Evolutionary conservation across 306 rosid species (phyloP).

Genomic region (Cucurbita ficifolia): DNA sequence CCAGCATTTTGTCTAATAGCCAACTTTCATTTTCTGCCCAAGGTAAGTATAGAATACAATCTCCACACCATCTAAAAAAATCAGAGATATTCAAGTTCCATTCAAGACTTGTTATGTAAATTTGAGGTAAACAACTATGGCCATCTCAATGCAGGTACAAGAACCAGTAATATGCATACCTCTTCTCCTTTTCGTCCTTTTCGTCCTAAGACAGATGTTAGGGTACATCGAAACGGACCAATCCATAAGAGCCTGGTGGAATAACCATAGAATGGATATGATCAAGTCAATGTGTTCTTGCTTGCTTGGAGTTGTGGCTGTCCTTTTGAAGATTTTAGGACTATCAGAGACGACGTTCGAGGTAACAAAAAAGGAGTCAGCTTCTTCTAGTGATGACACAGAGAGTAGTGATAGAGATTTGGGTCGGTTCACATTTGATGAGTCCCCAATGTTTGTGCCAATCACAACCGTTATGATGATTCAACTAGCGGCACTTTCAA

Average conservation of each 20-base stretch:
- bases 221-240: constrained; percentile 22
- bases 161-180: constrained; percentile 22
- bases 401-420: constrained; percentile 7
- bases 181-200: constrained; percentile 9
- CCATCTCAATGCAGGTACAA: constrained; percentile 12
- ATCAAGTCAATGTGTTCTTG: constrained; percentile 25
- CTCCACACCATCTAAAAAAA: background rate
- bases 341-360: constrained; percentile 30
- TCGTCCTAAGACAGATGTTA: constrained; percentile 8
- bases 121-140: background rate
- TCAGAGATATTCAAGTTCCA: background rate
- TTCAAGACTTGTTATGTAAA: background rate
- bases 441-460: constrained; percentile 37
- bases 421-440: constrained; percentile 31
- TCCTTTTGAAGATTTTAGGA: constrained; percentile 26
- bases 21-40: constrained; percentile 46
- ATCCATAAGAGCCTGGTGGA: constrained; percentile 64
- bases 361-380: constrained; percentile 39
- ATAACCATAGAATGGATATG: constrained; percentile 41
- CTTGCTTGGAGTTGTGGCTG: constrained; percentile 25
- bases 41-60: constrained; percentile 19
- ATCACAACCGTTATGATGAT: constrained; percentile 43
- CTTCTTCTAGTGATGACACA: background rate
- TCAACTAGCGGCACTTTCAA: constrained; percentile 23
- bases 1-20: constrained; percentile 36